Base-by-base conservation (phyloP, 192 early-diverging fungal genomes). In the Endogone sp. region DNA sequence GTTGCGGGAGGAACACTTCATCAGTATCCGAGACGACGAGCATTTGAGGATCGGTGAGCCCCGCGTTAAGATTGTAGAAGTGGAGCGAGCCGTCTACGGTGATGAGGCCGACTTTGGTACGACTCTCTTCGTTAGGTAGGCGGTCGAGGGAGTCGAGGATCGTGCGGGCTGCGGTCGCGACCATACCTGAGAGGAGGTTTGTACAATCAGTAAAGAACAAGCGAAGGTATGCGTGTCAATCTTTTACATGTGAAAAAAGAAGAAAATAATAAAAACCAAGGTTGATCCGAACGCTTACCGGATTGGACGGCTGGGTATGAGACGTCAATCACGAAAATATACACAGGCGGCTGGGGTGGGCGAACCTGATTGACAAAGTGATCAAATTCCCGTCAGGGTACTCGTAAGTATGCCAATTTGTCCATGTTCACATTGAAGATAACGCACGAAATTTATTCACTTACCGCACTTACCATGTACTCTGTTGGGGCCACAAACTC, bases 401-500 rank as follows among this genome's bases (percentile, higher is more conserved):
- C n/a, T n/a, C n/a, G n/a, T n/a, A n/a, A n/a, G n/a, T n/a, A n/a
- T n/a, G n/a, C n/a, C n/a, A n/a, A n/a, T n/a, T n/a, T n/a, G n/a
- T n/a, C n/a, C n/a, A n/a, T n/a, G n/a, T n/a, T n/a, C 60, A 25
- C 25, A 61, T 21, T 13, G 20, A 24, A 29, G 63, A 56, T 29
- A 9, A n/a, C 21, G 63, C 62, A 29, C 24, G 25, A 29, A 60
- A 26, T 3, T 26, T 3, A 9, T 59, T 22, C 56, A 22, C 24
- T 54, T 27, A 29, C 29, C 23, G 22, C 23, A 23, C n/a, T n/a
- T 9, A 22, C 90, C 95, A 98, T 99, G 77, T 99, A 99, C 75
- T 98, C 96, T 68, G 92, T 90, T 4, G 97, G 95, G 22, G 97
- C 97, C 67, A 98, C 84, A 80, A 93, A 98, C 78, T 99, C 97